These are phyloP conservation scores for Rutstroemia sp. DNA, from an alignment of 2,329 filamentous ascomycete genomes.

Conservation along the genomic window DNA sequence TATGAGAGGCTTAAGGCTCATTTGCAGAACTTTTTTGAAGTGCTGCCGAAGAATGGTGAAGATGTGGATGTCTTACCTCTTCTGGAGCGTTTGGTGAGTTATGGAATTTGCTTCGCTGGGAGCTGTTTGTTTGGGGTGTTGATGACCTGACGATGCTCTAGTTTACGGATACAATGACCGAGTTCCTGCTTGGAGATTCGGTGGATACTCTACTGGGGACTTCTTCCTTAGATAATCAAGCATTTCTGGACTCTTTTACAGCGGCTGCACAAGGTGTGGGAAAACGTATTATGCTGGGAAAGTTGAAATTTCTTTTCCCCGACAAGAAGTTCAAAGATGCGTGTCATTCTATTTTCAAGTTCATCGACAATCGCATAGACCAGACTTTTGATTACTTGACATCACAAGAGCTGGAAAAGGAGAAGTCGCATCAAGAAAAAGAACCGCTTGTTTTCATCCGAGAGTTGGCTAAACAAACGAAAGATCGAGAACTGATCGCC, in stretches of 20 bases:
- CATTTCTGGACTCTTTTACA: background rate
- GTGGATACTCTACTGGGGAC: slow-evolving; percentile 31
- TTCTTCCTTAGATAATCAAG: background rate
- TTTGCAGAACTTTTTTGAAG: slow-evolving; percentile 8
- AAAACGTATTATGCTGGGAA: background rate
- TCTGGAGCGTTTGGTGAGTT: background rate
- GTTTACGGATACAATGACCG: slow-evolving; percentile 27
- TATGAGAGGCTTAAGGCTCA: slow-evolving; percentile 62
- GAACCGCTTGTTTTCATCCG: background rate
- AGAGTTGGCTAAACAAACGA: slow-evolving; percentile 18
- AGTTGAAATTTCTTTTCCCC: background rate
- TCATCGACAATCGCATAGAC: background rate
- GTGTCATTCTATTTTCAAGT: background rate
- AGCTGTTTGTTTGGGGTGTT: background rate
- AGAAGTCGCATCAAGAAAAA: background rate
- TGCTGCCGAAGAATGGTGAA: background rate
- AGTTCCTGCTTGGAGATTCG: slow-evolving; percentile 48
- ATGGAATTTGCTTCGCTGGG: too few relatives aligned
- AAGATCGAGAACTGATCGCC: slow-evolving; percentile 32
- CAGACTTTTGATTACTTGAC: background rate
- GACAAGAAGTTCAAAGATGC: background rate
- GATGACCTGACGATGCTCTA: background rate
- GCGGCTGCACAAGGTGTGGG: background rate
- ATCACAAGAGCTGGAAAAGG: background rate
- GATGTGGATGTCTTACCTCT: slow-evolving; percentile 12